These are phyloP conservation scores for Arthrobotrys conoides DNA, from an alignment of 2,329 filamentous ascomycete species.

Conservation along the genomic window DNA sequence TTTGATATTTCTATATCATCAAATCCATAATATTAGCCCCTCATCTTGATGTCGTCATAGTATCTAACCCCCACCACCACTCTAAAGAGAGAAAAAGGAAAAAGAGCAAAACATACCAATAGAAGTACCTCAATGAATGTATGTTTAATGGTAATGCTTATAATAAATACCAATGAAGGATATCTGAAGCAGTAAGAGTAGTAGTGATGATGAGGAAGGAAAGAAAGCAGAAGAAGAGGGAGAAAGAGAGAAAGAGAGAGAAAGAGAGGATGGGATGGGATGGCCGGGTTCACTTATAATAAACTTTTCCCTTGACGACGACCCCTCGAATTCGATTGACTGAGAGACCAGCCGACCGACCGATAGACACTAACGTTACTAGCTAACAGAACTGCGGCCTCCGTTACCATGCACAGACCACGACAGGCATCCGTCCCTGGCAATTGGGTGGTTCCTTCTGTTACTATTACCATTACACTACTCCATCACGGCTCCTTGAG, in stretches of 20 bases:
- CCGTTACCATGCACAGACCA: constrained; percentile 39
- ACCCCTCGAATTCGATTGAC: background rate
- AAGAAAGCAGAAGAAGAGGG: background rate
- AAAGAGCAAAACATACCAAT: constrained; percentile 17
- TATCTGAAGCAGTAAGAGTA: background rate
- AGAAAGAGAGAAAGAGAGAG: background rate
- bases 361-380: background rate
- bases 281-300: constrained; percentile 33
- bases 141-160: constrained; percentile 14
- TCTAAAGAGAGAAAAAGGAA: background rate
- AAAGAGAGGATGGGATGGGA: background rate
- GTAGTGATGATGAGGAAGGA: constrained; percentile 12
- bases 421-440: constrained; percentile 28
- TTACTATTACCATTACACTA: background rate
- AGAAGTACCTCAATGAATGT: constrained; percentile 53
- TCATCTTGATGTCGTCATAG: constrained; percentile 46
- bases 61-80: background rate
- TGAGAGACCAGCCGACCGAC: background rate
- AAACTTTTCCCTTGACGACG: constrained; percentile 42
- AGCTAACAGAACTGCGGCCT: background rate
- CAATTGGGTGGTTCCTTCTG: constrained; percentile 38
- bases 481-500: background rate
- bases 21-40: background rate
- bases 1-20: constrained; percentile 29
- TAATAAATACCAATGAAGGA: constrained; percentile 12